Base-by-base conservation (phyloP, 345 rosid genomes). In the Gossypium turneri region DNA sequence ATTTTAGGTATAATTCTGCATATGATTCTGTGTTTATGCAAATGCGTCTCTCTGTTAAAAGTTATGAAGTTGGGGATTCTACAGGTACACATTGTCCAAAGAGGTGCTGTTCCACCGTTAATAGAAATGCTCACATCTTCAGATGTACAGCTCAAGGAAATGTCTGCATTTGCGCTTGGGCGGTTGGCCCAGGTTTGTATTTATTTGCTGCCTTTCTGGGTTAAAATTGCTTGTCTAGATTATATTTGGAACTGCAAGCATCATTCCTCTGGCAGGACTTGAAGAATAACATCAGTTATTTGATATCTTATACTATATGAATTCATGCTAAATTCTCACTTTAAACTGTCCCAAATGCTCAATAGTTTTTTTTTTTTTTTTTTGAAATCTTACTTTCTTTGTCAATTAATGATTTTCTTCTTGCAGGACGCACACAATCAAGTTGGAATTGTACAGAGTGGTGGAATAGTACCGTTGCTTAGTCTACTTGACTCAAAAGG, bases 141-240 rank as follows among this genome's bases (percentile, higher is more conserved):
- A 64, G 92, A 93, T 80, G 81, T 69, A 19, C 90, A 91, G 72
- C 90, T 88, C 48, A 82, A 84, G 79, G 92, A 89, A 82, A 89
- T 91, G 97, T 75, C 98, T 38, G 89, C 94, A 70, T 93, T 90
- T 81, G 94, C 93, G 7, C 92, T 93, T 59, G 92, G 93, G 77
- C 87, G 94, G 47, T 77, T 91, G 85, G 97, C 97, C 56, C 98
- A 88, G 94, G 98, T 91, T 72, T 34, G 45, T 69, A 75, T 56
- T 29, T 48, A 20, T 60, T 45, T 58, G 27, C 9, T 34, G 58
- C 52, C 24, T 2, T 51, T 69, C 4, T 2, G 47, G 59, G 16
- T 27, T 51, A 51, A 69, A 52, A 51, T n/a, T 57, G 73, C 67
- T 66, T 62, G 22, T 63, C 41, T 38, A 20, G n/a, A 72, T 60